Evolutionary conservation across 2,329 filamentous ascomycete genomes (phyloP), one percentile per base, ranked within the genome.

Genomic region (Aspergillus niger): DNA sequence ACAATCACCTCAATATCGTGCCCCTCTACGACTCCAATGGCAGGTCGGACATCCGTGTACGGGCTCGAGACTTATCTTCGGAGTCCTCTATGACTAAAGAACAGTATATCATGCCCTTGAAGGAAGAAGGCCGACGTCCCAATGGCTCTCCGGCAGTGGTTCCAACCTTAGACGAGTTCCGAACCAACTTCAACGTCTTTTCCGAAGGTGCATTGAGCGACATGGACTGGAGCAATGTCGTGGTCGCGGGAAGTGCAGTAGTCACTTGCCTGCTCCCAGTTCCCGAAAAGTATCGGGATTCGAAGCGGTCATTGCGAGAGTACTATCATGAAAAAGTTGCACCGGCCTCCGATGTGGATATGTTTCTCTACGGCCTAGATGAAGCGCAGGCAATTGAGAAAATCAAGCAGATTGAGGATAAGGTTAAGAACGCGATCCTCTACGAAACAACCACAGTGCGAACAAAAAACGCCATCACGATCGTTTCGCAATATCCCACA

Each of bases 391-490:
- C 90, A 0, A 80, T 92, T 17, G 87, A 92, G 69, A 95, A 96
- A 80, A 95, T 96, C 76, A 89, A 89, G 71, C 81, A 91, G 65
- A 94, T 96, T 61, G 92, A 96, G 74, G 78, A 81, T 22, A 83
- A 81, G n/a, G 83, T 96, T 66, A 86, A 86, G 48, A 89, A 95
- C 75, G 87, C 89, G 3, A 88, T 96, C 56, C 80, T 96, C 22
- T 85, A 88, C n/a, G 91, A 96, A 75, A 91, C 90, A 0, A 94
- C 91, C 2, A 91, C 91, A 0, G 86, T 96, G 49, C 85, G 92
- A 38, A 96, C 92, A 17, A 96, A 94, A 79, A 90, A 96, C 70
- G 90, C 91, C 8, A 88, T 96, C 59, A 96, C 92, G 0, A 95
- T 96, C 70, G 90, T 86, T 36, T 91, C 89, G 48, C 88, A 94